Evolutionary conservation across 2,329 filamentous ascomycete genomes (phyloP).

Genomic region (Cordyceps cateniannulata): DNA sequence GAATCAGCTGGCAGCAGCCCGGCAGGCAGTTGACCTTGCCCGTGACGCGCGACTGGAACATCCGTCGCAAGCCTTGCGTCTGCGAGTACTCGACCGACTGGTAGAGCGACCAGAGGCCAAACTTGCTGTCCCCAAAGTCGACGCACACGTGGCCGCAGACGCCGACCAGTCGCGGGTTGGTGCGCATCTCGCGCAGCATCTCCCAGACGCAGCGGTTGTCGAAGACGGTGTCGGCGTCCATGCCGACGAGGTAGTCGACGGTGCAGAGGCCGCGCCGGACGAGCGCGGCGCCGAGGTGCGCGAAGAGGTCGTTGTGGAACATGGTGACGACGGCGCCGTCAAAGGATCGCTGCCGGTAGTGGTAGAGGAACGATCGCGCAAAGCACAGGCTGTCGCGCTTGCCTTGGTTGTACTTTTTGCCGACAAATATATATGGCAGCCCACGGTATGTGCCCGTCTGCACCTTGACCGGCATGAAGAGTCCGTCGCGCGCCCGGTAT

Average conservation of each 20-base stretch:
- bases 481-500: constrained; percentile 39
- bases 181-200: constrained; percentile 36
- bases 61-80: constrained; percentile 39
- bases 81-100: constrained; percentile 43
- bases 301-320: constrained; percentile 39
- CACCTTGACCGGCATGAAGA: constrained; percentile 39
- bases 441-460: constrained; percentile 39
- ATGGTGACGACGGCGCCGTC: constrained; percentile 34
- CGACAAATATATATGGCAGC: constrained; percentile 39
- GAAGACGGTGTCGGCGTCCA: constrained; percentile 44
- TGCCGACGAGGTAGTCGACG: constrained; percentile 37
- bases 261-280: constrained; percentile 31
- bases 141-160: constrained; percentile 44
- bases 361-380: constrained; percentile 41
- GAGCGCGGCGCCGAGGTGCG: constrained; percentile 32
- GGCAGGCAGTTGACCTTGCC: constrained; percentile 44
- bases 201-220: constrained; percentile 37
- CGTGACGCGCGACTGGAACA: constrained; percentile 43
- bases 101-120: constrained; percentile 39
- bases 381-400: constrained; percentile 45
- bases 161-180: constrained; percentile 36
- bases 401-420: constrained; percentile 43
- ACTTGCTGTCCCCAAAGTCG: constrained; percentile 35
- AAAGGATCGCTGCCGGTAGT: constrained; percentile 36
- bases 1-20: constrained; percentile 44